These are phyloP conservation scores for Crithidia acanthocephali DNA, from an alignment of 208 protist genomes.

Conservation along the genomic window DNA sequence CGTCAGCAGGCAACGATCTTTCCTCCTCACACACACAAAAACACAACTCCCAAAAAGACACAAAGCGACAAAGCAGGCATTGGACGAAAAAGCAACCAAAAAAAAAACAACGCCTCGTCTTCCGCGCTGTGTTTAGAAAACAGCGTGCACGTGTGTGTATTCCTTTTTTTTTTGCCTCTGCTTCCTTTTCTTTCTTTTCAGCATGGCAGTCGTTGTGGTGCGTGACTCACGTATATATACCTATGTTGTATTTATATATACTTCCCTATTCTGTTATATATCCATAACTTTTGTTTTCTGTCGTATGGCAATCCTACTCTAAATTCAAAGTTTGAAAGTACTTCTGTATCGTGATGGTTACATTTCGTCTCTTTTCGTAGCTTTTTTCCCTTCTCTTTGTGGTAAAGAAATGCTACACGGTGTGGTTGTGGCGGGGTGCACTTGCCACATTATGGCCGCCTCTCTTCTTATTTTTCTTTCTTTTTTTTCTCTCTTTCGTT, in stretches of 20 bases:
- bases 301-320: no score
- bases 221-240: background rate
- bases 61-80: no score
- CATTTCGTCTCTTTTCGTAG: background rate
- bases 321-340: background rate
- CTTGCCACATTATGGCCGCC: background rate
- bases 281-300: no score
- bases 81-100: background rate
- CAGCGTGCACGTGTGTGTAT: background rate
- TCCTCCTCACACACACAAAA: no score
- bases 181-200: background rate
- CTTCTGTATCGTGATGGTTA: background rate
- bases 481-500: conserved; percentile 5
- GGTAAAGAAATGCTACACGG: background rate
- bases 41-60: no score
- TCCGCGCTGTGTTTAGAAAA: background rate
- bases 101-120: background rate
- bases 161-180: conserved; percentile 4
- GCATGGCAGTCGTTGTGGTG: background rate
- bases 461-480: background rate
- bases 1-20: background rate
- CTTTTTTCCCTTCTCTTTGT: conserved; percentile 2
- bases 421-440: background rate
- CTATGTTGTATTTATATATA: conserved; percentile 14
- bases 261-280: background rate